These are phyloP conservation scores for Mytilinidion resinicola DNA, from an alignment of 495 filamentous ascomycete species.

Conservation along the genomic window DNA sequence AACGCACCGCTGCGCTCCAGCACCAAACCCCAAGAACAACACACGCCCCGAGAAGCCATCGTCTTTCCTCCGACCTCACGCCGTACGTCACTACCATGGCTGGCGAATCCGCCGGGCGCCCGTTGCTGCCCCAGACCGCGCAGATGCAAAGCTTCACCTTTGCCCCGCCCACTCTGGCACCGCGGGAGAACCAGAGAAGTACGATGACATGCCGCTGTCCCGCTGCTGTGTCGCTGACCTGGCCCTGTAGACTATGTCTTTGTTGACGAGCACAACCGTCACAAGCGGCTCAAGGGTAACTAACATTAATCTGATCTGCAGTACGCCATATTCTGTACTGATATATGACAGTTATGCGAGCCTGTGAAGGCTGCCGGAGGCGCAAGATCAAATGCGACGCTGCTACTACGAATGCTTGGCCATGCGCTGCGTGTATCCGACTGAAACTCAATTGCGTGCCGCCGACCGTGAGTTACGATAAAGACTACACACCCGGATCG, in stretches of 20 bases:
- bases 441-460: constrained; percentile 91
- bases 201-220: constrained; percentile 23
- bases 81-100: constrained; percentile 38
- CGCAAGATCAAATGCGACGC: constrained; percentile 95
- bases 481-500: constrained; percentile 49
- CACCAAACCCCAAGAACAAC: constrained; percentile 1
- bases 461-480: constrained; percentile 81
- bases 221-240: constrained; percentile 2
- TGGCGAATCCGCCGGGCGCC: constrained; percentile 49
- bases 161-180: constrained; percentile 50
- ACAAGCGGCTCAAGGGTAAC: constrained; percentile 93
- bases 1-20: neutral
- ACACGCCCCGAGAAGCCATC: neutral
- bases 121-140: constrained; percentile 52
- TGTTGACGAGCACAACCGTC: constrained; percentile 97
- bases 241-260: constrained; percentile 82
- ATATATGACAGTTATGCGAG: constrained; percentile 76
- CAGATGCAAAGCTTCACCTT: constrained; percentile 55
- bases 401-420: constrained; percentile 96
- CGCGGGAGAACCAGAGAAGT: constrained; percentile 64
- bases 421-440: constrained; percentile 87
- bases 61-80: neutral
- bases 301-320: neutral
- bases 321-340: constrained; percentile 1
- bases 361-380: constrained; percentile 91